phyloP scores from a whole-genome alignment of 352 stramenopile genomes.

The Globisporangium orthogonon region DNA sequence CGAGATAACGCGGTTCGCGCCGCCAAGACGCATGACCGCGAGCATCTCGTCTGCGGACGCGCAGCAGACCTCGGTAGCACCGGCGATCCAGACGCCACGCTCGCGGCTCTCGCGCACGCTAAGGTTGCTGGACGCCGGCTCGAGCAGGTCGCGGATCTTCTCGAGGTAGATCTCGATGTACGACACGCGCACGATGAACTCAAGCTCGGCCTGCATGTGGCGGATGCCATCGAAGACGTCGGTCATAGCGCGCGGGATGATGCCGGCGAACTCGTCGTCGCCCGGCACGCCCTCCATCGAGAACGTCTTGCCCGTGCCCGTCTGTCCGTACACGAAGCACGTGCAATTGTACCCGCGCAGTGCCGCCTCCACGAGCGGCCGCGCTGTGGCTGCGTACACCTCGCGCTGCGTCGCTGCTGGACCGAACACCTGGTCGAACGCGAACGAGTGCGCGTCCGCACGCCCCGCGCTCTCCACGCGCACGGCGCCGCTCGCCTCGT shows the following conservation, averaged over 20 bases:
- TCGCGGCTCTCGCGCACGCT: conserved; percentile 54
- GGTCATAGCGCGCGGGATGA: conserved; percentile 71
- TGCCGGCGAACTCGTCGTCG: conserved; percentile 54
- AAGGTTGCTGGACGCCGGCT: conserved; percentile 47
- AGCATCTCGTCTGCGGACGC: conserved; percentile 58
- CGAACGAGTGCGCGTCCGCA: conserved; percentile 48
- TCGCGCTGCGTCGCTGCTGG: conserved; percentile 44
- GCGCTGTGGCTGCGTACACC: conserved; percentile 59
- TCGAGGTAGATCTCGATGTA: conserved; percentile 99
- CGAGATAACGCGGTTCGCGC: conserved; percentile 87
- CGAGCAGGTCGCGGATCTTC: conserved; percentile 95
- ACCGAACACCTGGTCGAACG: conserved; percentile 70
- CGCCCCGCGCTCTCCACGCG: conserved; percentile 9
- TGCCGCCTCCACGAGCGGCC: conserved; percentile 49
- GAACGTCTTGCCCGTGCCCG: conserved; percentile 89
- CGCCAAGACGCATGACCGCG: conserved; percentile 86
- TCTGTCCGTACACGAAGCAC: conserved; percentile 92
- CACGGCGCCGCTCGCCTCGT: conserved; percentile 41
- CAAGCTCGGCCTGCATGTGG: conserved; percentile 60
- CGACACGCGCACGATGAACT: conserved; percentile 95
- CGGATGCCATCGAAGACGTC: conserved; percentile 67
- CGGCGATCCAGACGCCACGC: conserved; percentile 56
- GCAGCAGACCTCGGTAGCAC: conserved; percentile 56
- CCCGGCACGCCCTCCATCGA: conserved; percentile 84
- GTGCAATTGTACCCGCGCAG: conserved; percentile 87